Evolutionary conservation across 352 stramenopile genomes (phyloP), one percentile per base, ranked within the genome.

Genomic region (Phytophthora fragariaefolia): DNA sequence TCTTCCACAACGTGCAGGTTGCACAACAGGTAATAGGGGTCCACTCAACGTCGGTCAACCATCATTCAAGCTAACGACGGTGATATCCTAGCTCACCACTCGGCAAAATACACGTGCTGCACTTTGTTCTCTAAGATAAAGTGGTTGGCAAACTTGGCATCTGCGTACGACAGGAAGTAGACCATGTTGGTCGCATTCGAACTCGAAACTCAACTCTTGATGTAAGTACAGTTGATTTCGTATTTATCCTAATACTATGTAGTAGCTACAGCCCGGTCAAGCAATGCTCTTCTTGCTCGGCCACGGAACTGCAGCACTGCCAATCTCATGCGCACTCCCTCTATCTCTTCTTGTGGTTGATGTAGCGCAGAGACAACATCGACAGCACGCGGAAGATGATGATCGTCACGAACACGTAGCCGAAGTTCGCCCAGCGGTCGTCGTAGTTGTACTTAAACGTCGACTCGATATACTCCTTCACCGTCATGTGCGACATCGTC

Each of bases 291-390:
- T 36, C 38, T 45, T 45, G 38, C n/a, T 20, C 38, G 7, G 38
- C 38, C 38, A 45, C 4, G 7, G 9, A 45, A 45, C 38, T 7
- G 18, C 38, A 45, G 38, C 4, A 45, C 38, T 45, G 38, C 38
- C 38, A 20, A 45, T 20, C 38, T 20, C 17, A 45, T 20, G 17
- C 9, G 38, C 38, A 20, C 38, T 45, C 12, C 18, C 30, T 61
- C 54, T 61, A 61, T 61, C 54, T 61, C 54, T 61, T 61, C 9
- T 38, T 61, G 54, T 61, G 54, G 26, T 61, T 61, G 20, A 61
- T 61, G 40, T 52, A 53, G 22, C 54, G 54, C 27, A 61, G 54
- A 9, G 54, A 61, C 27, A 61, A 6, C 54, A 61, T 51, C 27
- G 40, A 61, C 54, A 61, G 9, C 17, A 61, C 49, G 26, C 54